Evolutionary conservation across 805 yeast genomes (phyloP), one percentile per base, ranked within the genome.

Genomic region (Saturnispora sanitii): DNA sequence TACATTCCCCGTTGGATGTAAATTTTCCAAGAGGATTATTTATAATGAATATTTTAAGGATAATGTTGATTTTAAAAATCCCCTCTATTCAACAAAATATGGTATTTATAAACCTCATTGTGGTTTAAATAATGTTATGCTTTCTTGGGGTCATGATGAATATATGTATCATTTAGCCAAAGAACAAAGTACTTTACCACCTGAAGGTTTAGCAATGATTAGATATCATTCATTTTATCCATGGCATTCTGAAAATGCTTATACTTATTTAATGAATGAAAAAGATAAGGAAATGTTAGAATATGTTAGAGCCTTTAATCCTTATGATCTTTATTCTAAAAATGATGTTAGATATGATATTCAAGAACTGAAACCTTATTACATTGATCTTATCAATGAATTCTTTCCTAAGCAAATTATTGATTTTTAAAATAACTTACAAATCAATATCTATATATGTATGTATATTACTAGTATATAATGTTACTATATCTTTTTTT

Each of bases 71-170:
- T 64, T 61, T 39, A 57, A 63, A 18, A 79, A 79, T 49, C 85
- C 85, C 5, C 63, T 79, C 30, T 79, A 79, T 55, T 73, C 71
- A 40, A 67, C 81, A 16, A 77, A 78, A 54, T 75, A 68, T 54
- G 87, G 87, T 3, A 74, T 79, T 25, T 79, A 79, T 53, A 68
- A 73, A 23, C 71, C 69, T 29, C 66, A 73, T 44, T 78, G 85
- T 56, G 87, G 87, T 0, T 56, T 79, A 27, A 82, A 75, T 44
- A 74, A 75, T 31, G 82, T 79, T 21, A 77, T 79, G 81, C 57
- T 79, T 32, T 75, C 82, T 42, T 79, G 85, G 86, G 87, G 87
- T 4, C 87, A 79, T 51, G 87, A 79, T 55, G 87, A 79, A 53
- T 79, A 79, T 57, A 77, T 79, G 82, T 79, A 78, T 49, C 83